Evolutionary conservation across 495 filamentous ascomycete species (phyloP).

Genomic region (Acidiella bohemica): DNA sequence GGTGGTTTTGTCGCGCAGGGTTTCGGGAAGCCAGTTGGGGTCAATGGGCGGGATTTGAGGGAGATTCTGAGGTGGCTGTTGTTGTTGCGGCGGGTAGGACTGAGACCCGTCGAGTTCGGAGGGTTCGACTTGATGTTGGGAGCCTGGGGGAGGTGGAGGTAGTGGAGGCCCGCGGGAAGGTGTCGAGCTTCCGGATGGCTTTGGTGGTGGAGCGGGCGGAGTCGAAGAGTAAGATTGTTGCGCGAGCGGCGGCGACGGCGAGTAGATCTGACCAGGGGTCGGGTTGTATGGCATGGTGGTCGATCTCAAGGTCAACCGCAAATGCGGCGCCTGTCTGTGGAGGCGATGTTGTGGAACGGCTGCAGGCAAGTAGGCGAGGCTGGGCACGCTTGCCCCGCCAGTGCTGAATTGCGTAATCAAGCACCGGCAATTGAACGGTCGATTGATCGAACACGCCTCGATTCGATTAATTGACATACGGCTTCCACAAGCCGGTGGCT

Average conservation of each 20-base stretch:
- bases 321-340: too few relatives aligned
- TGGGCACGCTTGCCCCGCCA: too few relatives aligned
- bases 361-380: too few relatives aligned
- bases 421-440: too few relatives aligned
- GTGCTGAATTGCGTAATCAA: too few relatives aligned
- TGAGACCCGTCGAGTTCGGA: conserved; percentile 12
- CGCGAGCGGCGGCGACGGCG: too few relatives aligned
- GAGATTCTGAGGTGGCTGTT: conserved; percentile 9
- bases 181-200: conserved; percentile 27
- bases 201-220: conserved; percentile 31
- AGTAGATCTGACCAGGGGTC: background rate
- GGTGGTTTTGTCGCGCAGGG: conserved; percentile 28
- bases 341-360: too few relatives aligned
- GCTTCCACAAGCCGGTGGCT: too few relatives aligned
- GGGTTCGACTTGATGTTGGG: conserved; percentile 17
- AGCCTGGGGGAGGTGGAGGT: conserved; percentile 27
- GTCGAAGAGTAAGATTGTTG: conserved; percentile 25
- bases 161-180: conserved; percentile 27
- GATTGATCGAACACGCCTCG: too few relatives aligned
- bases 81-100: conserved; percentile 3
- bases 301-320: too few relatives aligned
- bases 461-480: too few relatives aligned
- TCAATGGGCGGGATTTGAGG: conserved; percentile 23
- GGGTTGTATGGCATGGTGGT: background rate
- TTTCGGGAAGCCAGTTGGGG: conserved; percentile 29